Percentiles rank a stretch among this genome's conserved stretches.
These are phyloP conservation scores for Xylogone sp. DNA, from an alignment of 2,329 filamentous ascomycete genomes.

Conservation along the genomic window DNA sequence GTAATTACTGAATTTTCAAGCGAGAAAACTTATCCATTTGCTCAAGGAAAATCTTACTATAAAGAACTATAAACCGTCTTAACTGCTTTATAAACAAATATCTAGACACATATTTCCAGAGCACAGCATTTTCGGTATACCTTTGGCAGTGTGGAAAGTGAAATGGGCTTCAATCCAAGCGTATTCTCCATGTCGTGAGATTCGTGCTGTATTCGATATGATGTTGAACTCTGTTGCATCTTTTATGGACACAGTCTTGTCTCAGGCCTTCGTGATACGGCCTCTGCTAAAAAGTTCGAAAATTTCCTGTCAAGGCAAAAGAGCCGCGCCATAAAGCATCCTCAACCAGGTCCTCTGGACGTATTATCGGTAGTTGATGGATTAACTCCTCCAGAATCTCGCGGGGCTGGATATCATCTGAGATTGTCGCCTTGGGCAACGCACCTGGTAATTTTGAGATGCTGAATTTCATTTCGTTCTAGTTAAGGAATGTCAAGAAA, in stretches of 20 bases:
- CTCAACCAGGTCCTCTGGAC: not conserved
- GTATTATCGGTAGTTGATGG: not conserved
- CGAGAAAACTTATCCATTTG: too few relatives aligned
- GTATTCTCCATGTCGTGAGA: conserved; percentile 3
- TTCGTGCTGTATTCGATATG: not conserved
- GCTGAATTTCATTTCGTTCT: not conserved
- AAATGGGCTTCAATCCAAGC: conserved; percentile 9
- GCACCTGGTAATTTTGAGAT: not conserved
- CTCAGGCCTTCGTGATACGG: conserved; percentile 9
- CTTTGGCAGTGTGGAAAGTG: conserved; percentile 9
- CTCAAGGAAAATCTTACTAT: too few relatives aligned
- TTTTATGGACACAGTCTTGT: conserved; percentile 2
- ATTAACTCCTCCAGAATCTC: not conserved
- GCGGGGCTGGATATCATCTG: not conserved
- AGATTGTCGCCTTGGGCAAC: not conserved
- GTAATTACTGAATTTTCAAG: too few relatives aligned
- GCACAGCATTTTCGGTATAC: conserved; percentile 5
- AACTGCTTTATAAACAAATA: too few relatives aligned
- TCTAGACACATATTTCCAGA: conserved; percentile 8
- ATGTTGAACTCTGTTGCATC: conserved; percentile 1
- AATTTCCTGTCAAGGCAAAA: conserved; percentile 11
- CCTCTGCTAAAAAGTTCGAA: conserved; percentile 10
- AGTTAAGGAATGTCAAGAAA: too few relatives aligned
- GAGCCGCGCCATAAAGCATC: conserved; percentile 11
- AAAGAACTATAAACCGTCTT: too few relatives aligned